These are phyloP conservation scores for Diaporthe aspalathi DNA, from an alignment of 2,329 filamentous ascomycete species.

Conservation along the genomic window DNA sequence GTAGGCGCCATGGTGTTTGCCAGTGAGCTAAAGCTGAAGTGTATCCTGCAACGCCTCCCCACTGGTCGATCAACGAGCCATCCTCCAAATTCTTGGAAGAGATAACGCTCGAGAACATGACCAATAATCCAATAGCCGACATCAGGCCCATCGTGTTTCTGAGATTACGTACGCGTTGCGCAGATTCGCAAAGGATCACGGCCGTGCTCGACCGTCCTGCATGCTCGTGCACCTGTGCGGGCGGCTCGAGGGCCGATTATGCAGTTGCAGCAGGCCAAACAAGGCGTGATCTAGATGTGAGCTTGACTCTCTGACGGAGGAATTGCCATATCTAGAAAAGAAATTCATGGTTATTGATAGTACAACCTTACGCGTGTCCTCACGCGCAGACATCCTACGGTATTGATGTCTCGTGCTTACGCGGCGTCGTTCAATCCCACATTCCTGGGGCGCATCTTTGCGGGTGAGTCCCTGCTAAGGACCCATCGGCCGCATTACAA, in stretches of 20 bases:
- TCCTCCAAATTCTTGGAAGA: neutral
- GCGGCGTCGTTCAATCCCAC: neutral
- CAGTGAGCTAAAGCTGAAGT: neutral
- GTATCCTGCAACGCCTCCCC: too few species aligned
- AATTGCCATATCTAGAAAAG: neutral
- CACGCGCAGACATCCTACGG: neutral
- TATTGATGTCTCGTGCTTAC: neutral
- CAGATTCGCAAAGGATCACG: neutral
- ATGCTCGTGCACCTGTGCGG: neutral
- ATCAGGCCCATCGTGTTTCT: neutral
- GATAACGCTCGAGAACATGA: neutral
- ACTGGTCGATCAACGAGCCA: neutral
- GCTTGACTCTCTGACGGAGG: neutral
- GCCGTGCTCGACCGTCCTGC: neutral
- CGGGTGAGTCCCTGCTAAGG: neutral
- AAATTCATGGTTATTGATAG: neutral
- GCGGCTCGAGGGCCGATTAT: neutral
- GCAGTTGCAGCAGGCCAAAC: neutral
- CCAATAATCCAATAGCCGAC: neutral
- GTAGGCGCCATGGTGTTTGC: neutral
- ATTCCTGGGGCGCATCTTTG: conserved; percentile 6
- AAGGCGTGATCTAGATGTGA: neutral
- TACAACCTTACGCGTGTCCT: neutral
- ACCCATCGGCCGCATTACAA: neutral
- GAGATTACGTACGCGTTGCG: conserved; percentile 10